Conservation (phyloP, 176 grass and related monocot species). For the Ensete glaucum region DNA sequence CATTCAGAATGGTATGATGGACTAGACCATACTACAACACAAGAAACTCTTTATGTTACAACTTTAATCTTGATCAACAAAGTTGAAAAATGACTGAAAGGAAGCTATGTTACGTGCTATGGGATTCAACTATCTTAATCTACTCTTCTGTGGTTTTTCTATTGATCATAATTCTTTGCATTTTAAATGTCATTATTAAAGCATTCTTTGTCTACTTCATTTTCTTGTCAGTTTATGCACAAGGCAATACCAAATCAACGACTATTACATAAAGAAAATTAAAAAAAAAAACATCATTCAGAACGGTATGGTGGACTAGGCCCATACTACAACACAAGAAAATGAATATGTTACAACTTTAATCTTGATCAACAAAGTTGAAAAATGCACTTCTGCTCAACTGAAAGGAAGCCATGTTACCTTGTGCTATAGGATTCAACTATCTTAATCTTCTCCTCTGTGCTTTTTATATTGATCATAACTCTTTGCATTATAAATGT, state of each 20-base stretch:
- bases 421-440: no score
- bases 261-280: neutral
- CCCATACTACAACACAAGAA: neutral
- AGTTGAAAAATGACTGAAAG: neutral
- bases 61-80: constrained; percentile 2
- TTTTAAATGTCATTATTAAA: no score
- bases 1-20: neutral
- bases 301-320: neutral
- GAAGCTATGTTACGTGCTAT: no score
- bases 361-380: neutral
- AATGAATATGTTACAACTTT: neutral
- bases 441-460: no score
- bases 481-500: no score
- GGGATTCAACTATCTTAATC: no score
- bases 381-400: neutral
- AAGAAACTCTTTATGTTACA: neutral
- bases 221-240: no score
- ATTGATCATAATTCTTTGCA: no score
- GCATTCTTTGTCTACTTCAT: no score
- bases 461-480: no score
- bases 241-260: neutral
- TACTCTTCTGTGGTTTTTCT: no score
- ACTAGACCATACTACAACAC: neutral
- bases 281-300: neutral
- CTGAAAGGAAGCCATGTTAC: neutral